Conservation (phyloP, 2,329 filamentous ascomycete species). For the Botrytis byssoidea region DNA sequence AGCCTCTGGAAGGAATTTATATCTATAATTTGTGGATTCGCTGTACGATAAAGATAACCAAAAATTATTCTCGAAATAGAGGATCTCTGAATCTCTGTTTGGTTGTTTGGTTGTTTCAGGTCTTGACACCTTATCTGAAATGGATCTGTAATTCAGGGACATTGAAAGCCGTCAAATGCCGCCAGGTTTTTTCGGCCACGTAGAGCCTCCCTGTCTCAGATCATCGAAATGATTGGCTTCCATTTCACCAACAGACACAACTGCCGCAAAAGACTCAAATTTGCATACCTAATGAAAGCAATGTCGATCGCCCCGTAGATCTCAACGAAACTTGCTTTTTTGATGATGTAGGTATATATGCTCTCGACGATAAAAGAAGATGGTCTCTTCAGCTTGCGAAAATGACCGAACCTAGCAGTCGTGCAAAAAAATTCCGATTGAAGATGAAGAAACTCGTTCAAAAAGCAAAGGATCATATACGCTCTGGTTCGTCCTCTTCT, state of each 20-base stretch:
- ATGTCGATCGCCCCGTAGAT: background rate
- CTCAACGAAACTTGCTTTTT: constrained; percentile 9
- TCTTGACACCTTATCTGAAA: background rate
- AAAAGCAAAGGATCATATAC: constrained; percentile 6
- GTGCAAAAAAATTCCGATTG: background rate
- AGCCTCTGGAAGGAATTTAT: background rate
- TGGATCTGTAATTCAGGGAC: background rate
- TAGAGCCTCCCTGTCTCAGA: background rate
- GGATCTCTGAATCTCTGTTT: background rate
- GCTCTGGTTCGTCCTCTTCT: constrained; percentile 9
- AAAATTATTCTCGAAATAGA: background rate
- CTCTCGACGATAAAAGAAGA: background rate
- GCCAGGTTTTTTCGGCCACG: background rate
- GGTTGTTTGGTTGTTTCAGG: background rate
- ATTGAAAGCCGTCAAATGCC: background rate
- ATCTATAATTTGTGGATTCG: background rate
- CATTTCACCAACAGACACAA: background rate
- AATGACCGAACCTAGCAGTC: background rate
- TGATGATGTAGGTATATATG: background rate
- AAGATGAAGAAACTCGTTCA: constrained; percentile 21
- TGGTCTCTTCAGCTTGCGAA: background rate
- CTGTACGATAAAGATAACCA: background rate
- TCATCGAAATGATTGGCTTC: constrained; percentile 10
- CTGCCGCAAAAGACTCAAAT: background rate
- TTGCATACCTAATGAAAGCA: background rate